Conservation (phyloP, 2,329 filamentous ascomycete species). For the Chalaropsis ovoidea region DNA sequence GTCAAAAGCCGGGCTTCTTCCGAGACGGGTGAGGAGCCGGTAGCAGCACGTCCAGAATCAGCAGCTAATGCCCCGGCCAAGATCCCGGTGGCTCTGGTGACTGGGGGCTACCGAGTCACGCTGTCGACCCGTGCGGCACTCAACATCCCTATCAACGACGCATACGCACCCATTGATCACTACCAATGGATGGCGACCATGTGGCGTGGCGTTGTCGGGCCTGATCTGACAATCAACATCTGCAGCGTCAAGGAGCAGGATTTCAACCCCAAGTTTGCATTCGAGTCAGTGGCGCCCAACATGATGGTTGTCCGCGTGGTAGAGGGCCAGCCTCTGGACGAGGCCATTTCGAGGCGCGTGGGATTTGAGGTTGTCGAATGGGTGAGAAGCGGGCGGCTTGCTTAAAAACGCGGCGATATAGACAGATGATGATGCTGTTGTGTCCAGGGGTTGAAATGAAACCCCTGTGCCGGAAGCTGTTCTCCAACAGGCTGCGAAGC, state of each 20-base stretch:
- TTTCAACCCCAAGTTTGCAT: constrained; percentile 35
- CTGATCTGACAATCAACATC: constrained; percentile 68
- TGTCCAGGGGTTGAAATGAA: not conserved
- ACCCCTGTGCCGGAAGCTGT: not conserved
- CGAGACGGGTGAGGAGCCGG: not conserved
- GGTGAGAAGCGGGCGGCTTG: constrained; percentile 44
- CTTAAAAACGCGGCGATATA: not conserved
- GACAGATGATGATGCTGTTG: not conserved
- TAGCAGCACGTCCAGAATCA: not conserved
- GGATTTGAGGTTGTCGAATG: constrained; percentile 85
- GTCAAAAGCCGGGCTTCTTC: not conserved
- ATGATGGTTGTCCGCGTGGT: constrained; percentile 46
- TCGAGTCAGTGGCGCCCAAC: constrained; percentile 30
- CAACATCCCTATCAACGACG: constrained; percentile 62
- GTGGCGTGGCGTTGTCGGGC: constrained; percentile 75
- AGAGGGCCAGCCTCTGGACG: constrained; percentile 43
- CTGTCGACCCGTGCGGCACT: constrained; percentile 66
- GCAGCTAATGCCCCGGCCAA: not conserved
- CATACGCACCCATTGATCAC: constrained; percentile 74
- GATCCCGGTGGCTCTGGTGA: constrained; percentile 55
- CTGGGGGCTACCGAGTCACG: constrained; percentile 68
- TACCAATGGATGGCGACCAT: constrained; percentile 96
- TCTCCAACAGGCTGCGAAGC: not conserved
- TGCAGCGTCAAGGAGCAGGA: constrained; percentile 35
- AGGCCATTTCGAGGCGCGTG: constrained; percentile 61